A percentile compares a stretch with the other conserved stretches of the same genome.
Evolutionary conservation across 2,329 filamentous ascomycete genomes (phyloP).

Genomic region (Xylaria sp.): DNA sequence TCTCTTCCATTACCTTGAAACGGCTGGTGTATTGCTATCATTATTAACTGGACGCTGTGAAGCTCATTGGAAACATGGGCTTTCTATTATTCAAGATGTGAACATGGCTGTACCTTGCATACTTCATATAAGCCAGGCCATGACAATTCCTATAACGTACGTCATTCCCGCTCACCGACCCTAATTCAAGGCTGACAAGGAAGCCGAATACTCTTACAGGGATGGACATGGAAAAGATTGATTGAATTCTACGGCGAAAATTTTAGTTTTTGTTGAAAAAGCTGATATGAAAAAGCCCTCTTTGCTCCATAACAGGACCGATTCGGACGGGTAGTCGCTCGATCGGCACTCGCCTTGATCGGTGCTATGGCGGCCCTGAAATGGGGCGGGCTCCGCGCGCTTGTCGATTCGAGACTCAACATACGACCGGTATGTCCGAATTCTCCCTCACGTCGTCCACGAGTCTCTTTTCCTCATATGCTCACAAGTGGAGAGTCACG

Average conservation of each 20-base stretch:
- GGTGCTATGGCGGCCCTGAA: constrained; percentile 26
- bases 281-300: constrained; percentile 31
- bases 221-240: not conserved
- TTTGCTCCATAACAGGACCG: constrained; percentile 41
- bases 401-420: constrained; percentile 2
- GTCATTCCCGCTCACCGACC: too few species aligned
- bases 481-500: not conserved
- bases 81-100: too few species aligned
- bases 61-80: too few species aligned
- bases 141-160: too few species aligned
- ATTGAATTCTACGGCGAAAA: not conserved
- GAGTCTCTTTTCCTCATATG: not conserved
- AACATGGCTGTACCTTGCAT: too few species aligned
- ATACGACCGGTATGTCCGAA: not conserved
- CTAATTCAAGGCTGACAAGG: too few species aligned
- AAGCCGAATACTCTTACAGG: not conserved
- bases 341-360: constrained; percentile 27
- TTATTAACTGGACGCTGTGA: too few species aligned
- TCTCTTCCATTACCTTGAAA: too few species aligned
- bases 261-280: not conserved
- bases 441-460: not conserved
- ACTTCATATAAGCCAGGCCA: too few species aligned
- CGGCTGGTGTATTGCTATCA: too few species aligned
- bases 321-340: constrained; percentile 35
- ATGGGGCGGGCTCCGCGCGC: constrained; percentile 8